These are phyloP conservation scores for Boletus pseudopeckii DNA, from an alignment of 768 basidiomycete genomes.

Conservation along the genomic window DNA sequence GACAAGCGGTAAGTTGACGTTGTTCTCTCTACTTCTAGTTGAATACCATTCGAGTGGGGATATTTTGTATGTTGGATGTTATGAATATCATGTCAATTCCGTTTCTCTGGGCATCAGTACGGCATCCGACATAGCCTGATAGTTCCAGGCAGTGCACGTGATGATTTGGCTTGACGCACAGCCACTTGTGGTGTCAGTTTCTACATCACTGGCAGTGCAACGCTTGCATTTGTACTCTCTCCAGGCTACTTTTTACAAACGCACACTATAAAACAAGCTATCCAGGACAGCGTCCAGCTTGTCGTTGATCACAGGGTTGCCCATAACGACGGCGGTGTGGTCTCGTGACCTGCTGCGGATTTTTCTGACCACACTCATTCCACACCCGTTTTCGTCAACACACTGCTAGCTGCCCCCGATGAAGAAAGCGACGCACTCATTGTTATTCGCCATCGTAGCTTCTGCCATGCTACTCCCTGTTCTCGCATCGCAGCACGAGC, in stretches of 20 bases:
- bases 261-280: not conserved
- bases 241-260: conserved; percentile 2
- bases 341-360: conserved; percentile 22
- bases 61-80: not conserved
- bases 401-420: conserved; percentile 17
- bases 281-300: not conserved
- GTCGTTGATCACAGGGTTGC: conserved; percentile 1
- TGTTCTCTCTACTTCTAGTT: not conserved
- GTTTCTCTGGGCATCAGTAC: too few relatives aligned
- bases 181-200: conserved; percentile 18
- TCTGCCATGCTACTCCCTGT: conserved; percentile 27
- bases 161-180: conserved; percentile 13
- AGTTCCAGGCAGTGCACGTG: too few relatives aligned
- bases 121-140: too few relatives aligned
- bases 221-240: conserved; percentile 8
- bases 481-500: conserved; percentile 20
- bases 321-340: conserved; percentile 9
- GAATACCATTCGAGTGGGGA: not conserved
- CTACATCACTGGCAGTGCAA: conserved; percentile 13
- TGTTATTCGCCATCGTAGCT: conserved; percentile 28
- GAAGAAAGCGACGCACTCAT: conserved; percentile 20
- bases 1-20: not conserved
- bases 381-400: conserved; percentile 1
- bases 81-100: not conserved
- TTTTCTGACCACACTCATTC: conserved; percentile 25